phyloP scores from a whole-genome alignment of 1,139 yeast species.

The Kluyveromyces sp. region DNA sequence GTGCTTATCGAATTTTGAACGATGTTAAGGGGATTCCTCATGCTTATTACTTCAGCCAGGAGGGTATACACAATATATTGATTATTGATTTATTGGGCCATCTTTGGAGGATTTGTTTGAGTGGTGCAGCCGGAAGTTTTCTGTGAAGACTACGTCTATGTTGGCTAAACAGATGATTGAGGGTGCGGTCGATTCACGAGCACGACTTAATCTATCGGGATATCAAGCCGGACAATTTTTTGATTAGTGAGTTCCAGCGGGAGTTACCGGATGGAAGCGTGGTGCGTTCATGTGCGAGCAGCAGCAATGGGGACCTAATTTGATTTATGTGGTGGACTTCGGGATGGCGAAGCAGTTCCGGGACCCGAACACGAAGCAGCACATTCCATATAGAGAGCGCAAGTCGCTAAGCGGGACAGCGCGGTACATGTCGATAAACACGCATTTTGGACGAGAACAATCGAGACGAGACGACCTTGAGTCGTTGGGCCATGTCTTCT shows the following conservation, averaged over 20 bases:
- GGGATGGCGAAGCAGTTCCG: constrained; percentile 98
- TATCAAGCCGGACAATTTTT: constrained; percentile 91
- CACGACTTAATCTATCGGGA: constrained; percentile 89
- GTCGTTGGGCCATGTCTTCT: constrained; percentile 90
- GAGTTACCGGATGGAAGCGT: constrained; percentile 12
- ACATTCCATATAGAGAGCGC: constrained; percentile 92
- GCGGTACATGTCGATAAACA: constrained; percentile 93
- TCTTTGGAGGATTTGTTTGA: constrained; percentile 93
- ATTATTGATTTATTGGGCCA: constrained; percentile 90
- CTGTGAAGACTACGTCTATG: constrained; percentile 81
- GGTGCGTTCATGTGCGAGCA: constrained; percentile 18
- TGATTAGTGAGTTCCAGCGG: constrained; percentile 40
- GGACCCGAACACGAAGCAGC: constrained; percentile 90
- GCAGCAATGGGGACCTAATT: constrained; percentile 28
- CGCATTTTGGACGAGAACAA: constrained; percentile 95
- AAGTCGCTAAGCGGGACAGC: constrained; percentile 95
- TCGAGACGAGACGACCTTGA: constrained; percentile 93
- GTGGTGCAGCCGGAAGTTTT: constrained; percentile 93
- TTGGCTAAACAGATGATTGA: constrained; percentile 89
- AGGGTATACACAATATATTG: constrained; percentile 88
- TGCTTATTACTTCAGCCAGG: constrained; percentile 96
- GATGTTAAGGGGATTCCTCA: constrained; percentile 84
- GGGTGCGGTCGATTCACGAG: constrained; percentile 82
- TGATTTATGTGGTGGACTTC: constrained; percentile 69
- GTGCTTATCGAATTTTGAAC: constrained; percentile 81